Percentiles rank a stretch among this genome's conserved stretches.
phyloP scores from a whole-genome alignment of 352 stramenopile species.

The Pythium dissimile region DNA sequence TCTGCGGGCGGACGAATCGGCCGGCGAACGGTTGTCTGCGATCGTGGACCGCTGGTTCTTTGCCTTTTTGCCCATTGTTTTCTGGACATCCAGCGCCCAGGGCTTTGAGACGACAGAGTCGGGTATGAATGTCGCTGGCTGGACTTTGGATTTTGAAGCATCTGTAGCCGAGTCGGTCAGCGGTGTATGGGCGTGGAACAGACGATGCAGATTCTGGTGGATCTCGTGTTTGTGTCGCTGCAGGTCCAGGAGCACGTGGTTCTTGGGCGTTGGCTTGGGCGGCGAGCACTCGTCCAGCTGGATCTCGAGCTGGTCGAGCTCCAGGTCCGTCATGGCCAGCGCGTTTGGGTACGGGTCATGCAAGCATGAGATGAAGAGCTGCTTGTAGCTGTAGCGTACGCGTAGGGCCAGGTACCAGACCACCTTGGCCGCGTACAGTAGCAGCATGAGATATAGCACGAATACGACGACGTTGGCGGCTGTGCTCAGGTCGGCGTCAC shows the following conservation, averaged over 20 bases:
- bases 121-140: background rate
- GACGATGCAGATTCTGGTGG: constrained; percentile 14
- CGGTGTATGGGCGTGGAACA: constrained; percentile 4
- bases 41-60: background rate
- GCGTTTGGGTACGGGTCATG: constrained; percentile 32
- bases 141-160: too few relatives aligned
- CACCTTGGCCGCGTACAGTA: constrained; percentile 35
- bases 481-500: constrained; percentile 31
- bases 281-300: background rate
- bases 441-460: constrained; percentile 26
- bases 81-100: too few relatives aligned
- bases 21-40: too few relatives aligned
- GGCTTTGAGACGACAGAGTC: background rate
- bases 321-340: constrained; percentile 20
- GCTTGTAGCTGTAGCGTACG: constrained; percentile 29
- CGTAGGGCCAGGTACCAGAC: constrained; percentile 38
- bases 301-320: constrained; percentile 21
- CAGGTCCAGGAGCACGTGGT: constrained; percentile 10
- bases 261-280: constrained; percentile 1
- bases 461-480: constrained; percentile 32
- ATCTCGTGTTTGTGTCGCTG: constrained; percentile 25
- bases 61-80: too few relatives aligned
- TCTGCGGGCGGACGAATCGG: too few relatives aligned
- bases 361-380: constrained; percentile 30
- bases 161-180: too few relatives aligned